Conservation (phyloP, 2,329 filamentous ascomycete species). For the Colletotrichum siamense region DNA sequence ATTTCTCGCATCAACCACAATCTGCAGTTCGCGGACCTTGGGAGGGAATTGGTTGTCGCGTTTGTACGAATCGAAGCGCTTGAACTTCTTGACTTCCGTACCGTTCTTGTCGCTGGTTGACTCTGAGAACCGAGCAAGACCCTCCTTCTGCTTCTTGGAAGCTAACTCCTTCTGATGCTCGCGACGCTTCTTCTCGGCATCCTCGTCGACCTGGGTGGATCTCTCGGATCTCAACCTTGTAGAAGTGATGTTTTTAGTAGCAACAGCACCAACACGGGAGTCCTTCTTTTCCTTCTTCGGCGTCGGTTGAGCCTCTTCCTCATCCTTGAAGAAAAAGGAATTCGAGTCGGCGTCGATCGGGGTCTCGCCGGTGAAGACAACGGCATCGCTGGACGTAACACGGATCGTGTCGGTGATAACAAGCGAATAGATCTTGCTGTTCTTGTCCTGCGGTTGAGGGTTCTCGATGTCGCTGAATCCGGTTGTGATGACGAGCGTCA, state of each 20-base stretch:
- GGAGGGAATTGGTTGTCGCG: slow-evolving; percentile 91
- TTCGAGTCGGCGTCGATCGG: slow-evolving; percentile 91
- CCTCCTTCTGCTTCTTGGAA: slow-evolving; percentile 87
- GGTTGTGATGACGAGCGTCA: slow-evolving; percentile 92
- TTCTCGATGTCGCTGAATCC: slow-evolving; percentile 92
- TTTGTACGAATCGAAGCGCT: slow-evolving; percentile 99
- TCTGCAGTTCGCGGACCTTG: slow-evolving; percentile 82
- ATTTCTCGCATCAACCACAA: slow-evolving; percentile 91
- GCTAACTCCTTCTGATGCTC: slow-evolving; percentile 93
- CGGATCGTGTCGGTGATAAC: slow-evolving; percentile 93
- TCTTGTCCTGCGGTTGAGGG: slow-evolving; percentile 85
- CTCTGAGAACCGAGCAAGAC: slow-evolving; percentile 83
- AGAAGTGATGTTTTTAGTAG: slow-evolving; percentile 93
- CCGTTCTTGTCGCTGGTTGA: slow-evolving; percentile 86
- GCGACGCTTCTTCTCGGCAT: slow-evolving; percentile 83
- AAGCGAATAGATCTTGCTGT: slow-evolving; percentile 86
- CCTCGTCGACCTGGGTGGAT: slow-evolving; percentile 86
- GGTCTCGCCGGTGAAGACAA: slow-evolving; percentile 93
- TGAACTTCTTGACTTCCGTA: slow-evolving; percentile 96
- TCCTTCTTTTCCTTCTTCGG: slow-evolving; percentile 94
- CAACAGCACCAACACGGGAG: slow-evolving; percentile 81
- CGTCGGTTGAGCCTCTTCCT: slow-evolving; percentile 83
- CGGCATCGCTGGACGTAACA: slow-evolving; percentile 77
- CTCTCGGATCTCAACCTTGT: slow-evolving; percentile 91
- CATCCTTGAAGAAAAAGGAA: slow-evolving; percentile 98